Evolutionary conservation across 805 yeast species (phyloP), one percentile per base, ranked within the genome.

Genomic region (Clavispora santaluciae): DNA sequence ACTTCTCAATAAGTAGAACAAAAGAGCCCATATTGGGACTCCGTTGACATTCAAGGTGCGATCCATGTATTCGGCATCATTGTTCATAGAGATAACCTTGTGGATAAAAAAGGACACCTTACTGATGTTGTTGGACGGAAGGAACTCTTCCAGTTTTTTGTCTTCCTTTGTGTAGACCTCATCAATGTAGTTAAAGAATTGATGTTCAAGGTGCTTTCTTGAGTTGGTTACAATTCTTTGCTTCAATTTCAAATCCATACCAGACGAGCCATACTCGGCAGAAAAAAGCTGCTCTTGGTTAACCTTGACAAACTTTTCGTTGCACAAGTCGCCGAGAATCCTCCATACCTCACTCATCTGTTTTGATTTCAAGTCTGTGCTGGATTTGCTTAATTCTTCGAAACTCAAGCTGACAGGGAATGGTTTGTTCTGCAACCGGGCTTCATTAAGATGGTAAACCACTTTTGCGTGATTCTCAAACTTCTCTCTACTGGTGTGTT

Each of bases 11-110:
- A 91, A 68, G 61, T 86, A 91, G 58, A 84, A 93, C 9, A 93
- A 64, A 28, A 88, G 65, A 0, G 96, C 96, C 99, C 99, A 91
- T n/a, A 93, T 77, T 8, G 98, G 98, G 1, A 77, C 69, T 13
- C 89, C 89, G 61, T 91, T 90, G 18, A 88, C 81, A 40, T 55
- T 55, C 41, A 67, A 54, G 1, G 73, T 67, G 41, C 60, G 60
- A n/a, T 56, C 55, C 44, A 52, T 48, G 30, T 59, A 46, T 9
- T 41, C 41, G 16, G 60, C 61, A 20, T 53, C 43, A 38, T 55
- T 53, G 46, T 65, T 64, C 40, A 60, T 63, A 36, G 56, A 45
- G 29, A 68, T 57, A 17, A 70, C 55, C 40, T 64, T 63, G 44
- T 68, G 55, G 33, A 69, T 68, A 48, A 86, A 75, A 38, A 83